Conservation (phyloP, 805 yeast genomes). For the Zygosaccharomyces kombuchaensis region DNA sequence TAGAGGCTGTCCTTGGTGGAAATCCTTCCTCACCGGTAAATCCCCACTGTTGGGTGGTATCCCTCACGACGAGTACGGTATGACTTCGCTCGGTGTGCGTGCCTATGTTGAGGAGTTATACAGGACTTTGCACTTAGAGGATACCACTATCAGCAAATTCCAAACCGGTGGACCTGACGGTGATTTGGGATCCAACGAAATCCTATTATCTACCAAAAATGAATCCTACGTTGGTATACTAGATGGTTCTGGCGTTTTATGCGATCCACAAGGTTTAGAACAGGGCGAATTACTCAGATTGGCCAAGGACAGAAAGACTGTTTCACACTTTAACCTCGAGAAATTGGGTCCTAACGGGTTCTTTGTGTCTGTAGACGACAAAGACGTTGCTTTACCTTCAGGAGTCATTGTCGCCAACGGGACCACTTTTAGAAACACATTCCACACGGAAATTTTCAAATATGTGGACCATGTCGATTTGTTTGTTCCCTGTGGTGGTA, state of each 20-base stretch:
- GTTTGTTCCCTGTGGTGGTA: constrained; percentile 98
- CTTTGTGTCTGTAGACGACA: constrained; percentile 79
- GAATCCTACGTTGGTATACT: constrained; percentile 85
- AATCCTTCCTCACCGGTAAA: constrained; percentile 96
- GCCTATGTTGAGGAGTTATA: constrained; percentile 86
- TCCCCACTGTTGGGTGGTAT: constrained; percentile 90
- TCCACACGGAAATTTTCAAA: constrained; percentile 71
- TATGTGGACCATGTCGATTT: constrained; percentile 64
- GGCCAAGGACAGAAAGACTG: constrained; percentile 73
- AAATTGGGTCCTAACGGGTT: constrained; percentile 74
- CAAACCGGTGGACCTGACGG: constrained; percentile 99
- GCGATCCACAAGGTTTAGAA: constrained; percentile 86
- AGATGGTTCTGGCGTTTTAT: constrained; percentile 94
- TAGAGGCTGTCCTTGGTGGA: constrained; percentile 98
- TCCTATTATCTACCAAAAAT: constrained; percentile 65
- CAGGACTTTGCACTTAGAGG: constrained; percentile 62
- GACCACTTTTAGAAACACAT: constrained; percentile 81
- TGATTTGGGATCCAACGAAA: constrained; percentile 94
- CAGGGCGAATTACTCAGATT: constrained; percentile 71
- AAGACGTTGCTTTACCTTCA: constrained; percentile 69
- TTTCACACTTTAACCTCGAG: constrained; percentile 60
- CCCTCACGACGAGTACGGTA: constrained; percentile 97
- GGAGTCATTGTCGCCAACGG: constrained; percentile 77
- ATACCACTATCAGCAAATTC: constrained; percentile 62
- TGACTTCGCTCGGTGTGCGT: constrained; percentile 93